A percentile compares a stretch with the other conserved stretches of the same genome.
phyloP scores from a whole-genome alignment of 2,329 filamentous ascomycete genomes.

The Pseudogymnoascus sp. region DNA sequence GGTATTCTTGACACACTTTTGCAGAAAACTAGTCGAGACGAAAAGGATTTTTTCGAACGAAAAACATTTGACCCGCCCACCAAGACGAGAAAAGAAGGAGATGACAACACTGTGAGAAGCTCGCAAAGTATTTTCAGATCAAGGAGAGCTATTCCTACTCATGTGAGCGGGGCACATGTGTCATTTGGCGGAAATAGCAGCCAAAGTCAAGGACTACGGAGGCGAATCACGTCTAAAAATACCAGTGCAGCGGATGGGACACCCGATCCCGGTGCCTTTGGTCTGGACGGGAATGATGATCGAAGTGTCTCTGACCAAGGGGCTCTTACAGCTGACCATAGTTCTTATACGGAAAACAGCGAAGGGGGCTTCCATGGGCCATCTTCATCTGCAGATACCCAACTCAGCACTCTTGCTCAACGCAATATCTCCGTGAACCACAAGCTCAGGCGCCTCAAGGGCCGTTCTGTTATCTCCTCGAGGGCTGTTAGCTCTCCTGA shows the following conservation, averaged over 20 bases:
- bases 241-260: neutral
- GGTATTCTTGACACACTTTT: constrained; percentile 22
- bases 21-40: constrained; percentile 20
- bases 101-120: constrained; percentile 11
- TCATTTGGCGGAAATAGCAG: neutral
- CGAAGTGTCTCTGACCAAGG: neutral
- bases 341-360: constrained; percentile 22
- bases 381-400: constrained; percentile 6
- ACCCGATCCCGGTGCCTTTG: neutral
- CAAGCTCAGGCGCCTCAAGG: neutral
- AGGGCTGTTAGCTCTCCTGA: neutral
- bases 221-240: constrained; percentile 17
- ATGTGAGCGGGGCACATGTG: neutral
- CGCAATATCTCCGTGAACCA: neutral
- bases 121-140: neutral
- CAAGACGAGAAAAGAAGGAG: constrained; percentile 17
- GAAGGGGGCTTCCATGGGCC: constrained; percentile 19
- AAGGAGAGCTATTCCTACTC: neutral
- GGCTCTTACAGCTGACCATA: constrained; percentile 7
- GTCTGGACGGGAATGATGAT: constrained; percentile 20
- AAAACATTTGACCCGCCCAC: constrained; percentile 12
- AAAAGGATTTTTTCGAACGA: constrained; percentile 20
- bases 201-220: constrained; percentile 12
- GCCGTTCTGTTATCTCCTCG: neutral
- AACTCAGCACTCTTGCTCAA: neutral